phyloP scores from a whole-genome alignment of 2,329 filamentous ascomycete genomes.

The Fusarium phyllophilum region DNA sequence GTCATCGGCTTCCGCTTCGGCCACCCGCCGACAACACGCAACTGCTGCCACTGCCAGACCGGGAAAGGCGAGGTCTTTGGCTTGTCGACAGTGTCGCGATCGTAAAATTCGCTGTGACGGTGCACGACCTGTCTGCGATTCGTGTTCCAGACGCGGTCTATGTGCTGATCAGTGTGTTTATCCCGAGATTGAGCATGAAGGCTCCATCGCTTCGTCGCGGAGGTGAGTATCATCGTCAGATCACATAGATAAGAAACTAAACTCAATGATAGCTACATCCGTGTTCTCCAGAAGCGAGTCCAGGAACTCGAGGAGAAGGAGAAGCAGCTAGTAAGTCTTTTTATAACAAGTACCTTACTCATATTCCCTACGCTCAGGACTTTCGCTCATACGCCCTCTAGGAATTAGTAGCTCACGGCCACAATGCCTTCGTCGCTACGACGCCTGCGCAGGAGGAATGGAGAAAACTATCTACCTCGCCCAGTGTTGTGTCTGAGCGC shows the following conservation, averaged over 20 bases:
- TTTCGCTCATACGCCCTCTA: slow-evolving; percentile 13
- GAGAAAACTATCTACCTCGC: slow-evolving; percentile 35
- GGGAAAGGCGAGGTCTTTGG: slow-evolving; percentile 43
- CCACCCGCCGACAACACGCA: slow-evolving; percentile 31
- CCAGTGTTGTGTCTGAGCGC: slow-evolving; percentile 29
- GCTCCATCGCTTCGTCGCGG: slow-evolving; percentile 43
- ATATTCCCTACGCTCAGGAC: background rate
- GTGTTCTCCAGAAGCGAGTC: slow-evolving; percentile 42
- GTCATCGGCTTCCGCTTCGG: slow-evolving; percentile 35
- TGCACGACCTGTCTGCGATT: slow-evolving; percentile 43
- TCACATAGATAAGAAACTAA: slow-evolving; percentile 1
- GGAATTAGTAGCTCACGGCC: slow-evolving; percentile 28
- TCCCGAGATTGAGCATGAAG: slow-evolving; percentile 44
- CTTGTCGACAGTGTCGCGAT: slow-evolving; percentile 45
- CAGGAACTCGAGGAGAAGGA: slow-evolving; percentile 43
- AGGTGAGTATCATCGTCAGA: slow-evolving; percentile 30
- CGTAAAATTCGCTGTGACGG: slow-evolving; percentile 46
- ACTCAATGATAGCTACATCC: slow-evolving; percentile 37
- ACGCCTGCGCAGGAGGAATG: slow-evolving; percentile 39
- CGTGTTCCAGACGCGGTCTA: slow-evolving; percentile 39
- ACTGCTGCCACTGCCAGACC: slow-evolving; percentile 4
- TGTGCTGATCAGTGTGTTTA: slow-evolving; percentile 42
- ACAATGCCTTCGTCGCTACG: slow-evolving; percentile 28
- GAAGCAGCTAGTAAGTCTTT: slow-evolving; percentile 38
- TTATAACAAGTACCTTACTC: background rate